Conservation (phyloP, 805 yeast species). For the Metschnikowia santaceciliae region DNA sequence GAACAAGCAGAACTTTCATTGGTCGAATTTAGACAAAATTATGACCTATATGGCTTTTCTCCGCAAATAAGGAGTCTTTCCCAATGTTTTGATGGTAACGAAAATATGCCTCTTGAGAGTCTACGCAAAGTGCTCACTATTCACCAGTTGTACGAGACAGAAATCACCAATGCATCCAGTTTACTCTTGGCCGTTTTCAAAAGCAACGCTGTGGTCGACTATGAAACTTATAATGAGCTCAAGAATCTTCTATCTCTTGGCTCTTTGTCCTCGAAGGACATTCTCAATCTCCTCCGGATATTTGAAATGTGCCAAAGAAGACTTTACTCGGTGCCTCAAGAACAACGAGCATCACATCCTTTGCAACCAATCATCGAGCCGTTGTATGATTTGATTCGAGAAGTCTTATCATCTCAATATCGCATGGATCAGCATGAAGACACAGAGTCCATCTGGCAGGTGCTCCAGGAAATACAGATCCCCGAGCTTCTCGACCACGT, state of each 20-base stretch:
- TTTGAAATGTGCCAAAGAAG: constrained; percentile 7
- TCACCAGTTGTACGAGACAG: constrained; percentile 1
- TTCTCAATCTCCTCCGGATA: constrained; percentile 7
- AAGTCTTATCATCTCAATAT: constrained; percentile 1
- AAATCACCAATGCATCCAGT: constrained; percentile 3
- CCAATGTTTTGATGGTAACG: not conserved
- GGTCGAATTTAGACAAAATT: constrained; percentile 1
- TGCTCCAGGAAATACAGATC: constrained; percentile 11
- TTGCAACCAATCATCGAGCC: constrained; percentile 4
- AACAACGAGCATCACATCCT: constrained; percentile 6
- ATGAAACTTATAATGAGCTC: not conserved
- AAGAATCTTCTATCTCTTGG: not conserved
- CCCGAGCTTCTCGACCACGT: constrained; percentile 16
- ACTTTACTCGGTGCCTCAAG: constrained; percentile 5
- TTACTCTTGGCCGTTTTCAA: constrained; percentile 7
- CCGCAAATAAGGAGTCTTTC: constrained; percentile 2
- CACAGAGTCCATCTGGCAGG: constrained; percentile 11
- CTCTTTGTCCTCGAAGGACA: constrained; percentile 3
- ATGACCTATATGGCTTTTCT: constrained; percentile 2
- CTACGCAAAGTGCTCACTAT: constrained; percentile 4
- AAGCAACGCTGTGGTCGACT: not conserved
- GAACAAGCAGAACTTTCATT: constrained; percentile 8
- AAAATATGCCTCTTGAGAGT: not conserved
- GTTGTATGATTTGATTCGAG: constrained; percentile 3
- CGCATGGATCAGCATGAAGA: constrained; percentile 1